Percentiles rank a stretch among this genome's conserved stretches.
These are phyloP conservation scores for Phytophthora fragariaefolia DNA, from an alignment of 352 stramenopile genomes.

Conservation along the genomic window DNA sequence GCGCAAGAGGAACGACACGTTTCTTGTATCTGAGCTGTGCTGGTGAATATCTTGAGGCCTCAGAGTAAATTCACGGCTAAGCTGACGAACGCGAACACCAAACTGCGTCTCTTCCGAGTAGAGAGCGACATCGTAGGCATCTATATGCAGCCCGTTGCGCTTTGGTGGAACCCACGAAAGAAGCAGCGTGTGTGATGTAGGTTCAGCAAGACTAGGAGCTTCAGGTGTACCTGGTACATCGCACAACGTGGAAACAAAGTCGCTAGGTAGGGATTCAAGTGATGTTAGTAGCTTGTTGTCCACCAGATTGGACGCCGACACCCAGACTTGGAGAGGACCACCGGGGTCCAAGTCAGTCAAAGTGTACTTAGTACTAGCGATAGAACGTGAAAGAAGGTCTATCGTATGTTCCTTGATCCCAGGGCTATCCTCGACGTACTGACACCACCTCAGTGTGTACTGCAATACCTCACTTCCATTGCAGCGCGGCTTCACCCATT, in stretches of 20 bases:
- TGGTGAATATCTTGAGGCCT: slow-evolving; percentile 26
- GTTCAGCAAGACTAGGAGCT: slow-evolving; percentile 32
- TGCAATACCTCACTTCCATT: slow-evolving; percentile 80
- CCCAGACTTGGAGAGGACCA: slow-evolving; percentile 43
- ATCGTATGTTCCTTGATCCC: slow-evolving; percentile 14
- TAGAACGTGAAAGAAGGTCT: slow-evolving; percentile 55
- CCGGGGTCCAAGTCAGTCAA: slow-evolving; percentile 50
- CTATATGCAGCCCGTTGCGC: slow-evolving; percentile 60
- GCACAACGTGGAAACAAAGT: slow-evolving; percentile 43
- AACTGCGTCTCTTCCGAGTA: slow-evolving; percentile 68
- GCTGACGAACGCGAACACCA: slow-evolving; percentile 50
- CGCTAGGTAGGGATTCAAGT: slow-evolving; percentile 47
- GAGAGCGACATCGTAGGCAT: slow-evolving; percentile 51
- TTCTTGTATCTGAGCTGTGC: slow-evolving; percentile 1
- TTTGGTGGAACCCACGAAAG: slow-evolving; percentile 49
- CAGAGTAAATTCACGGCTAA: slow-evolving; percentile 49
- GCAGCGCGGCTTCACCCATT: slow-evolving; percentile 64
- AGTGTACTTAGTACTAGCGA: slow-evolving; percentile 57
- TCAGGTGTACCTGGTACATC: slow-evolving; percentile 54
- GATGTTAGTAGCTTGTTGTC: slow-evolving; percentile 62
- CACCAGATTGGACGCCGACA: slow-evolving; percentile 70
- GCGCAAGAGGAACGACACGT: slow-evolving; percentile 24
- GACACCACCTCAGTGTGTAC: slow-evolving; percentile 65
- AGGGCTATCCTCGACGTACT: slow-evolving; percentile 25
- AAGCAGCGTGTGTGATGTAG: slow-evolving; percentile 49